Conservation (phyloP, 768 basidiomycete species). For the Leccinum rimulosum region DNA sequence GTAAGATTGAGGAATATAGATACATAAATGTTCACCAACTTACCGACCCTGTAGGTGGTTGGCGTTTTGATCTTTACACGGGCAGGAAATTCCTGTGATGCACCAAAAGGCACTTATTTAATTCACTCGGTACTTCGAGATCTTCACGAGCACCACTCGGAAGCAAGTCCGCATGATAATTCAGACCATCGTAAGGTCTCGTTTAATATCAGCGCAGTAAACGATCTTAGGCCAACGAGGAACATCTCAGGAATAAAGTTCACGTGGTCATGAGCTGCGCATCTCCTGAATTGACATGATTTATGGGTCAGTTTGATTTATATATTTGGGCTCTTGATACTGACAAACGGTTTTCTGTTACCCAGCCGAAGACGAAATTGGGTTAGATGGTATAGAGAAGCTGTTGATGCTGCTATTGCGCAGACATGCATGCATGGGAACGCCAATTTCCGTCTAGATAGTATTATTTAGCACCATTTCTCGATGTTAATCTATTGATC, state of each 20-base stretch:
- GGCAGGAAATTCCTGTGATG: constrained; percentile 42
- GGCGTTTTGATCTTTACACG: constrained; percentile 52
- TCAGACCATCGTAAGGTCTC: constrained; percentile 35
- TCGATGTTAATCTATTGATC: not conserved
- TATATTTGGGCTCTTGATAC: not conserved
- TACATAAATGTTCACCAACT: not conserved
- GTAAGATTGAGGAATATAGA: not conserved
- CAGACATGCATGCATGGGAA: not conserved
- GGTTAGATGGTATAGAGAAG: constrained; percentile 43
- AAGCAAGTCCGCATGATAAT: not conserved
- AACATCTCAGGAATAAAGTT: constrained; percentile 50
- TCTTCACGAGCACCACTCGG: constrained; percentile 33
- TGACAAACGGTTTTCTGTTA: constrained; percentile 33
- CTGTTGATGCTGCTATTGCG: constrained; percentile 38
- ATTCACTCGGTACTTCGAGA: constrained; percentile 47
- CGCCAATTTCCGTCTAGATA: not conserved
- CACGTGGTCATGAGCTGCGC: constrained; percentile 34
- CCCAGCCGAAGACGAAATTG: constrained; percentile 39
- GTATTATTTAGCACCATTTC: not conserved
- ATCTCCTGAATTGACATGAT: constrained; percentile 39
- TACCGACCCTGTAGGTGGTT: constrained; percentile 31
- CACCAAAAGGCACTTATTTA: constrained; percentile 55
- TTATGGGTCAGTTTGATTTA: constrained; percentile 38
- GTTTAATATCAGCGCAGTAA: constrained; percentile 50
- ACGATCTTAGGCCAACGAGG: constrained; percentile 36